Conservation (phyloP, 805 yeast genomes). For the Spathaspora sp. region DNA sequence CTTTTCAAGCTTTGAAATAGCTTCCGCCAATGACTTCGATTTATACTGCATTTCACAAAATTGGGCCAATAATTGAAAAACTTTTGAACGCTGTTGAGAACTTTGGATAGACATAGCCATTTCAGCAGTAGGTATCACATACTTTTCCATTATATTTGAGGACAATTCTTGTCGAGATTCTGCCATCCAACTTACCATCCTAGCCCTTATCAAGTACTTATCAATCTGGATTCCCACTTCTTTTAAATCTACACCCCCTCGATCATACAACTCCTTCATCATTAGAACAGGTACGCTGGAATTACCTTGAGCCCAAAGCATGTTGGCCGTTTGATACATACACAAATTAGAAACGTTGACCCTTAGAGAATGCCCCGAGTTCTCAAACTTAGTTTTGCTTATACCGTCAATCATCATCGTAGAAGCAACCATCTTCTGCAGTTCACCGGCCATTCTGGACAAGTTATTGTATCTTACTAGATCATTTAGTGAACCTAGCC, state of each 20-base stretch:
- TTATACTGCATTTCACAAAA: slow-evolving; percentile 69
- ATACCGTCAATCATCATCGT: slow-evolving; percentile 43
- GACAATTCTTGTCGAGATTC: slow-evolving; percentile 69
- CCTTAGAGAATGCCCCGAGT: slow-evolving; percentile 8
- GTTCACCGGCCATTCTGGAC: slow-evolving; percentile 31
- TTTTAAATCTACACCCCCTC: slow-evolving; percentile 11
- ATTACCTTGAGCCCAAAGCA: slow-evolving; percentile 59
- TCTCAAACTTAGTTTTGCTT: slow-evolving; percentile 16
- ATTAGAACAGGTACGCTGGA: slow-evolving; percentile 58
- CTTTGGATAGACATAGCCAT: slow-evolving; percentile 10
- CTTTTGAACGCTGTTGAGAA: slow-evolving; percentile 32
- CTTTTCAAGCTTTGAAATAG: slow-evolving; percentile 37
- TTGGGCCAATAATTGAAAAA: slow-evolving; percentile 59
- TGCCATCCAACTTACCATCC: slow-evolving; percentile 67
- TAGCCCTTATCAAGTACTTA: slow-evolving; percentile 25
- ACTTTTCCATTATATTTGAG: slow-evolving; percentile 50
- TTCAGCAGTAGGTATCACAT: slow-evolving; percentile 47
- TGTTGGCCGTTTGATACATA: slow-evolving; percentile 50
- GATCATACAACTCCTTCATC: slow-evolving; percentile 27
- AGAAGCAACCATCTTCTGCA: slow-evolving; percentile 51
- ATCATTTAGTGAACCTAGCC: slow-evolving; percentile 32
- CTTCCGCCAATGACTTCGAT: slow-evolving; percentile 40
- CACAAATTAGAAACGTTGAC: slow-evolving; percentile 18
- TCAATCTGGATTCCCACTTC: slow-evolving; percentile 16
- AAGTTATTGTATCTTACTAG: slow-evolving; percentile 38